Evolutionary conservation across 2,329 filamentous ascomycete species (phyloP), one percentile per base, ranked within the genome.

Genomic region (Cordyceps militaris): DNA sequence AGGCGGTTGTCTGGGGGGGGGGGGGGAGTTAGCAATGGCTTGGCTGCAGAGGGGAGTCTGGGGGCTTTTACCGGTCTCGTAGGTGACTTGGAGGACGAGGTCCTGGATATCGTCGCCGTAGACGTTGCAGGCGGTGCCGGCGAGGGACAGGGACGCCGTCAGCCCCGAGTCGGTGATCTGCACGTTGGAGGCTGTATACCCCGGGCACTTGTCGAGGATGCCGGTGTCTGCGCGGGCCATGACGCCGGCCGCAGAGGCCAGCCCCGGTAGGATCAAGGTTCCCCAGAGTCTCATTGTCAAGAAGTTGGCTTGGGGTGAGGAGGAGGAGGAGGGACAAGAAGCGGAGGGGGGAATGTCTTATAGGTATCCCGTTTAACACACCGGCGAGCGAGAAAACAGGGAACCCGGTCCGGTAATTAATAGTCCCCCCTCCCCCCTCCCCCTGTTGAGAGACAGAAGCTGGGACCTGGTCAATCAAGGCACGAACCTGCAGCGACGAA

Each of bases 111-210:
- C 66, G 3, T 56, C 57, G 6, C 66, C 64, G 23, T 62, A 68
- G 8, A 55, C 62, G 40, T 66, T 59, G 60, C 66, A 68, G 0
- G 62, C 57, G 13, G 58, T 47, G 30, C 66, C 66, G 4, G 65
- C 66, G 11, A 68, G 60, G 6, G 56, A 60, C 26, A 68, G 59
- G n/a, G 66, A 58, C 1, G 66, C 66, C 43, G 59, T 86, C 49
- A 91, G 70, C 13, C 81, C 80, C 56, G 73, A 73, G 49, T 69
- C 65, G 0, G 72, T 78, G 52, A 75, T 71, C 54, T 73, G 67
- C 11, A 87, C 74, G 64, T 85, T 81, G 3, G 77, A 80, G 2
- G 84, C 86, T 21, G 66, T 76, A 70, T 89, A 89, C 11, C 86
- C 86, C 1, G 84, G 83, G 65, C 86, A 89, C n/a, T 56, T 75